These are phyloP conservation scores for Candida sojae DNA, from an alignment of 1,139 yeast species.

Conservation along the genomic window DNA sequence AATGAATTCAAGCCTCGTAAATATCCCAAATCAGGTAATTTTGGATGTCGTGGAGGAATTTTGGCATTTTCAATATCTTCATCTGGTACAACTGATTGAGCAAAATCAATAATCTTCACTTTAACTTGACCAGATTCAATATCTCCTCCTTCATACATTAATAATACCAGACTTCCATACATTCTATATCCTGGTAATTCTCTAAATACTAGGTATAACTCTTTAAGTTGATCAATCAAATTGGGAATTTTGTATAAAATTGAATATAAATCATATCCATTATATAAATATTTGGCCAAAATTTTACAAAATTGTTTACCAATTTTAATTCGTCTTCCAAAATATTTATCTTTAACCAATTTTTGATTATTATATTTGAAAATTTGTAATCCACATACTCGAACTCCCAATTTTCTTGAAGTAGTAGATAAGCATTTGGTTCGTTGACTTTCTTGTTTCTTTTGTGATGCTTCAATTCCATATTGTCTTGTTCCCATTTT, in stretches of 20 bases:
- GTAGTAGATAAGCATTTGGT: constrained; percentile 83
- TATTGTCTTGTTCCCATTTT: constrained; percentile 99
- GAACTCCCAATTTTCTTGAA: constrained; percentile 77
- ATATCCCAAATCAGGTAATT: constrained; percentile 77
- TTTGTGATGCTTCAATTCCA: constrained; percentile 82
- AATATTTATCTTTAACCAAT: constrained; percentile 83
- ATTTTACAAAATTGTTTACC: constrained; percentile 79
- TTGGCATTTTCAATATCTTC: constrained; percentile 37
- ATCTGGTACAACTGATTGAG: constrained; percentile 84
- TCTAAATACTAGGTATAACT: constrained; percentile 55
- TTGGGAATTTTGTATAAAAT: constrained; percentile 69
- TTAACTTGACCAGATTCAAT: constrained; percentile 31
- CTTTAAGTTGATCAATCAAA: constrained; percentile 59
- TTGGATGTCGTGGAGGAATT: constrained; percentile 68
- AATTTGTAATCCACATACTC: constrained; percentile 94
- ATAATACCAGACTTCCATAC: constrained; percentile 85
- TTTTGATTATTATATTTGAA: constrained; percentile 51
- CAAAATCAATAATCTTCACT: constrained; percentile 89
- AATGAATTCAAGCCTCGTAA: constrained; percentile 76
- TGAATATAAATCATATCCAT: constrained; percentile 62
- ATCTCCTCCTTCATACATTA: constrained; percentile 82
- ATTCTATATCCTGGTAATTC: constrained; percentile 77
- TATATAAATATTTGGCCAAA: constrained; percentile 74
- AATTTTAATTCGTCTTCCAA: constrained; percentile 75
- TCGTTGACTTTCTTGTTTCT: constrained; percentile 79